A percentile compares a stretch with the other conserved stretches of the same genome.
Evolutionary conservation across 2,329 filamentous ascomycete species (phyloP).

Genomic region (Paraphoma chrysanthemicola): DNA sequence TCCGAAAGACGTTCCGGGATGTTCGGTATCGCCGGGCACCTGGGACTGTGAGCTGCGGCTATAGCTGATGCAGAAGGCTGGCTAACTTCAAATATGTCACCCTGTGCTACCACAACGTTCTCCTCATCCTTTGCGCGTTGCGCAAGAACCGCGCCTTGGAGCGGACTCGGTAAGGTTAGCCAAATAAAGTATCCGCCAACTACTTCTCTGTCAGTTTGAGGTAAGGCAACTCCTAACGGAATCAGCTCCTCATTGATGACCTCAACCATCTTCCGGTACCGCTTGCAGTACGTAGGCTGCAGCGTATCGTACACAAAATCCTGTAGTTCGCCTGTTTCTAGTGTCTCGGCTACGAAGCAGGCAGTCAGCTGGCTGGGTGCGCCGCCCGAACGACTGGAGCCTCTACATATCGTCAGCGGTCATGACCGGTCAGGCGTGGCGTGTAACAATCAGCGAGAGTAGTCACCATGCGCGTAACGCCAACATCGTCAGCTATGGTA

Average conservation of each 20-base stretch:
- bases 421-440: conserved; percentile 9
- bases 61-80: conserved; percentile 45
- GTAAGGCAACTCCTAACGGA: conserved; percentile 66
- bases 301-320: conserved; percentile 61
- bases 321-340: conserved; percentile 60
- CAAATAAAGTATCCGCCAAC: conserved; percentile 89
- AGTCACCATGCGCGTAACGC: too few relatives aligned
- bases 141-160: conserved; percentile 64
- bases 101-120: conserved; percentile 71
- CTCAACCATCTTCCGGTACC: conserved; percentile 63
- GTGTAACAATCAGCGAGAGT: conserved; percentile 2
- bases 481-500: too few relatives aligned
- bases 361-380: conserved; percentile 66
- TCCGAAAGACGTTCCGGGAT: conserved; percentile 61
- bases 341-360: conserved; percentile 62
- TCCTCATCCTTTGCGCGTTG: conserved; percentile 66
- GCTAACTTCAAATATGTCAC: conserved; percentile 68
- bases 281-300: conserved; percentile 62
- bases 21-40: conserved; percentile 55
- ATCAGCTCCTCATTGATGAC: conserved; percentile 67
- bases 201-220: conserved; percentile 54
- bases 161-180: conserved; percentile 66
- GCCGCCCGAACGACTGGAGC: conserved; percentile 65
- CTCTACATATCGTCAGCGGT: conserved; percentile 50
- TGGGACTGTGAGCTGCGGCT: conserved; percentile 21